Evolutionary conservation across 441 rosid genomes (phyloP).

Genomic region (Pelargonium myrrhifolium): DNA sequence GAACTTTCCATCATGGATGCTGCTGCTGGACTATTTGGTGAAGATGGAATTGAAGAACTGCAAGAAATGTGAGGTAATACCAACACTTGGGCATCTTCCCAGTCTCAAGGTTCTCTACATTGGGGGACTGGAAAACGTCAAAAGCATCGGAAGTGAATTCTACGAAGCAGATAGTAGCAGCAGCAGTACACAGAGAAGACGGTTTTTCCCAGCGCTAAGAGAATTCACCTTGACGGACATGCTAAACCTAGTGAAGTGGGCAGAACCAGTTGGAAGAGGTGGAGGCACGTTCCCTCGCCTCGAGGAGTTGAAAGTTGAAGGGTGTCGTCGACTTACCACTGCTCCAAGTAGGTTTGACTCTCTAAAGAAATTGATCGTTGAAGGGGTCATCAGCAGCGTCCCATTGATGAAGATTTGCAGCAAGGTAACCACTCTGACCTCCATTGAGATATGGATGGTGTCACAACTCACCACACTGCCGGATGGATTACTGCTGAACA

Average conservation of each 20-base stretch:
- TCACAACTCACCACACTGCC: background rate
- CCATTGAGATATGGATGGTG: constrained; percentile 3
- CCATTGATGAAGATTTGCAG: background rate
- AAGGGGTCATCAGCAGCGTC: background rate
- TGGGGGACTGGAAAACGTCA: background rate
- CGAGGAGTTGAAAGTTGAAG: constrained; percentile 5
- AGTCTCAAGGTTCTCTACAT: constrained; percentile 11
- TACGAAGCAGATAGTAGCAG: background rate
- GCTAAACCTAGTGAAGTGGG: constrained; percentile 4
- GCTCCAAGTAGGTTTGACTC: constrained; percentile 4
- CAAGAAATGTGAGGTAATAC: constrained; percentile 8
- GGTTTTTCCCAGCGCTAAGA: constrained; percentile 10
- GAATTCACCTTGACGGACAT: background rate
- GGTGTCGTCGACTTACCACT: background rate
- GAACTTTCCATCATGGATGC: background rate
- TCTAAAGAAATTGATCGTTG: constrained; percentile 7
- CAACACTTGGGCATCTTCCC: constrained; percentile 10
- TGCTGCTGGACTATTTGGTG: background rate
- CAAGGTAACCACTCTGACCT: constrained; percentile 3
- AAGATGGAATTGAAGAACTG: constrained; percentile 3
- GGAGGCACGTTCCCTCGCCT: constrained; percentile 21
- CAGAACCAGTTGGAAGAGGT: background rate
- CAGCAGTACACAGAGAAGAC: background rate
- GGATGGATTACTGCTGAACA: constrained; percentile 5
- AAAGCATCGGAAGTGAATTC: background rate